phyloP scores from a whole-genome alignment of 495 filamentous ascomycete species.

The Penicillium canariense region DNA sequence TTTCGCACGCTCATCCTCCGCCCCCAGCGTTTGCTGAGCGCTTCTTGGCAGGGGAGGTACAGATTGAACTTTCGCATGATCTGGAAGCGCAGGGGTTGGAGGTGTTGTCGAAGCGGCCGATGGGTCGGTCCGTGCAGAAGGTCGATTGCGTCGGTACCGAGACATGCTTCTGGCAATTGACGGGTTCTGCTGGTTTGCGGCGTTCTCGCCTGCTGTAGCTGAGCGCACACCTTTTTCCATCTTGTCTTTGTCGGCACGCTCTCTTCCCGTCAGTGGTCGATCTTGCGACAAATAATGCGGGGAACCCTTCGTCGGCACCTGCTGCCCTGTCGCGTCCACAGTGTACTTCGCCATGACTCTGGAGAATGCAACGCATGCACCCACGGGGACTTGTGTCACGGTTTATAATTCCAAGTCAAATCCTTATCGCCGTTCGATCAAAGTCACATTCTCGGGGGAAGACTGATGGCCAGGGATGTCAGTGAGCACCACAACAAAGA shows the following conservation, averaged over 20 bases:
- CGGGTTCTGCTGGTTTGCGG: constrained; percentile 22
- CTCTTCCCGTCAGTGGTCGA: not conserved
- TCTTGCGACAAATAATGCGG: constrained; percentile 33
- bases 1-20: constrained; percentile 42
- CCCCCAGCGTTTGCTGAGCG: constrained; percentile 1
- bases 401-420: not conserved
- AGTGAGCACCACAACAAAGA: not conserved
- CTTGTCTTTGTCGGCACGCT: not conserved
- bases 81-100: constrained; percentile 30
- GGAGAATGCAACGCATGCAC: not conserved
- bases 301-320: not conserved
- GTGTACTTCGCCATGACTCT: not conserved
- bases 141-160: constrained; percentile 52
- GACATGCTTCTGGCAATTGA: constrained; percentile 57
- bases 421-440: not conserved
- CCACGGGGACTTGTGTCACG: not conserved
- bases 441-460: constrained; percentile 1
- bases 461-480: not conserved
- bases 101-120: constrained; percentile 14
- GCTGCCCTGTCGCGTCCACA: not conserved
- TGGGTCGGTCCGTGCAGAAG: constrained; percentile 21
- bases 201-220: not conserved
- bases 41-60: constrained; percentile 5
- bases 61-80: constrained; percentile 9
- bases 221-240: not conserved